A percentile compares a stretch with the other conserved stretches of the same genome.
phyloP scores from a whole-genome alignment of 441 rosid species.

The Croton laevigatus region DNA sequence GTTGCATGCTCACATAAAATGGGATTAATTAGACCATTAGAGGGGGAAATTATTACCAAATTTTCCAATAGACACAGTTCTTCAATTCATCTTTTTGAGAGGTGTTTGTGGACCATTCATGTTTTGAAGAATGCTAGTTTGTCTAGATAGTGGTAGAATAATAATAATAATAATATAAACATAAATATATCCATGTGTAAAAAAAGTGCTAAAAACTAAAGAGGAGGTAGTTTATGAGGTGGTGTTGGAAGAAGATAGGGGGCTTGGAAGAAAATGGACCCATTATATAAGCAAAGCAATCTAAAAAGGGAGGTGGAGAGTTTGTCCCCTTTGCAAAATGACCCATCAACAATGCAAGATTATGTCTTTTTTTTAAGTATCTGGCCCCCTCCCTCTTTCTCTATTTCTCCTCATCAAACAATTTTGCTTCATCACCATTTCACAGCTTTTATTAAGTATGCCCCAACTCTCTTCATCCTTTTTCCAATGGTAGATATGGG shows the following conservation, averaged over 20 bases:
- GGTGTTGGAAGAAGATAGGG: constrained; percentile 27
- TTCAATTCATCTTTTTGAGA: neutral
- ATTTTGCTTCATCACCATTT: constrained; percentile 22
- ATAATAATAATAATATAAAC: constrained; percentile 25
- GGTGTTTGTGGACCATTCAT: constrained; percentile 55
- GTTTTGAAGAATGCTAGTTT: constrained; percentile 43
- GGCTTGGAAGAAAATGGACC: constrained; percentile 26
- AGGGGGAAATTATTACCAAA: constrained; percentile 27
- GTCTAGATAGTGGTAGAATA: constrained; percentile 57
- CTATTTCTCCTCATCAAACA: constrained; percentile 15
- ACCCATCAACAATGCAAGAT: constrained; percentile 39
- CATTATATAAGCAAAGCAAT: constrained; percentile 15
- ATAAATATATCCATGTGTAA: too few species aligned
- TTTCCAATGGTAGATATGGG: constrained; percentile 30
- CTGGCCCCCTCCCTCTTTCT: too few species aligned
- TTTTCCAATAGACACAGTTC: constrained; percentile 42
- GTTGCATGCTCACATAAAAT: constrained; percentile 42
- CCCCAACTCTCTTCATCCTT: constrained; percentile 27
- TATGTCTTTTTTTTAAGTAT: constrained; percentile 24
- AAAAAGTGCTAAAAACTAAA: too few species aligned
- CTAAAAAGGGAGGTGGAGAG: constrained; percentile 40
- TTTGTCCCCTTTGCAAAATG: constrained; percentile 30
- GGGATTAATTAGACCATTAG: constrained; percentile 16
- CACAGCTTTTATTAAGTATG: constrained; percentile 28
- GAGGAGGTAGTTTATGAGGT: constrained; percentile 16